Percentiles rank a stretch among this genome's conserved stretches.
Evolutionary conservation across 176 grass and related monocot genomes (phyloP).

Genomic region (Coix lacrymajobi): DNA sequence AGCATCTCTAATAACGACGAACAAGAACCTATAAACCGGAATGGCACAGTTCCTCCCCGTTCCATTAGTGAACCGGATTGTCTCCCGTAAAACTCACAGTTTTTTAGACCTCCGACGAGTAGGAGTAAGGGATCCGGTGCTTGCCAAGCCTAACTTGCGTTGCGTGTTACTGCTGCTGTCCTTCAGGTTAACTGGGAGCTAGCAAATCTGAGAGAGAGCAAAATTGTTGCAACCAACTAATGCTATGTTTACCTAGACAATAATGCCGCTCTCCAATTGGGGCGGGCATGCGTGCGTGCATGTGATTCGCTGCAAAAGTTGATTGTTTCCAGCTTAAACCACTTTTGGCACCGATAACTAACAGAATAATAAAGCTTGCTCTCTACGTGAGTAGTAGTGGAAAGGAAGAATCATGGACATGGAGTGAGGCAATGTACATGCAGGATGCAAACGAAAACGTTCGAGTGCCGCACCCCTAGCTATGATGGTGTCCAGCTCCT

Average conservation of each 20-base stretch:
- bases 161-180: not conserved
- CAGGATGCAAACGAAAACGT: not conserved
- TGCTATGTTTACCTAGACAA: not conserved
- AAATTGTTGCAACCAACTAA: not conserved
- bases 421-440: constrained; percentile 3
- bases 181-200: too few species aligned
- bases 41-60: too few species aligned
- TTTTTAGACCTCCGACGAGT: too few species aligned
- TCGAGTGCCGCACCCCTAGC: not conserved
- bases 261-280: not conserved
- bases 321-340: not conserved
- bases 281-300: not conserved
- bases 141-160: not conserved
- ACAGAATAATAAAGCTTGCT: not conserved
- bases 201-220: too few species aligned
- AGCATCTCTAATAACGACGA: too few species aligned
- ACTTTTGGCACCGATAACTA: not conserved
- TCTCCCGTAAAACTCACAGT: too few species aligned
- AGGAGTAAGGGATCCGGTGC: too few species aligned
- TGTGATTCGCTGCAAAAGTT: not conserved
- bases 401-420: not conserved
- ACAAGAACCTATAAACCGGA: too few species aligned
- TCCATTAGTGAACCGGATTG: too few species aligned
- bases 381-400: not conserved
- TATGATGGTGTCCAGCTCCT: constrained; percentile 9